Evolutionary conservation across 2,329 filamentous ascomycete genomes (phyloP).

Genomic region (Lomentospora prolificans): DNA sequence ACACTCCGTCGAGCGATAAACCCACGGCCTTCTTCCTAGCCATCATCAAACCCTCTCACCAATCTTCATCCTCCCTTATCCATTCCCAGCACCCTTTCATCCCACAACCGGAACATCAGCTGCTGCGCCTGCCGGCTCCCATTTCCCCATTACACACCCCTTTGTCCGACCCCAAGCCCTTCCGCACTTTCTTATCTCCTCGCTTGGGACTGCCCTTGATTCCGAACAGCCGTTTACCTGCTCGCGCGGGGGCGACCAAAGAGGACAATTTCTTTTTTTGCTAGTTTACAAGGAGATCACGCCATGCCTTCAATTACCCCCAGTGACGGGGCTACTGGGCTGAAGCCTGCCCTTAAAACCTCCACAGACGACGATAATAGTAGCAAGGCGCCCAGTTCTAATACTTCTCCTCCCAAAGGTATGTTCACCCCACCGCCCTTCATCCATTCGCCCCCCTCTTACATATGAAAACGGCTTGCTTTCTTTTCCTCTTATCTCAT

Average conservation of each 20-base stretch:
- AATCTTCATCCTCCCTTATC: neutral
- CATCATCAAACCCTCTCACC: neutral
- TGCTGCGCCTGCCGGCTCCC: neutral
- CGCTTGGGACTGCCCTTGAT: neutral
- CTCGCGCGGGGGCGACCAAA: neutral
- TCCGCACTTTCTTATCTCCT: neutral
- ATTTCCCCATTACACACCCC: neutral
- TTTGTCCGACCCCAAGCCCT: neutral
- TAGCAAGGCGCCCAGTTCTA: neutral
- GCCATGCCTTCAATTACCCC: neutral
- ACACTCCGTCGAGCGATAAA: neutral
- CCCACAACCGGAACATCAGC: neutral
- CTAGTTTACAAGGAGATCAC: neutral
- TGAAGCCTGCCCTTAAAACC: slow-evolving; percentile 4
- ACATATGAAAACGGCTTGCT: too few species aligned
- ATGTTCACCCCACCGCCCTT: neutral
- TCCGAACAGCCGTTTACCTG: neutral
- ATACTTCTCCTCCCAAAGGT: neutral
- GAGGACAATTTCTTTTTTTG: neutral
- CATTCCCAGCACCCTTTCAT: neutral
- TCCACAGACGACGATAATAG: neutral
- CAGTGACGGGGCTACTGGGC: neutral
- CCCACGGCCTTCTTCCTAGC: neutral
- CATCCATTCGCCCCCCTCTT: neutral
- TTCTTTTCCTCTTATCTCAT: too few species aligned